A percentile compares a stretch with the other conserved stretches of the same genome.
Conservation (phyloP, 306 rosid species). For the Rubus parviflorus region DNA sequence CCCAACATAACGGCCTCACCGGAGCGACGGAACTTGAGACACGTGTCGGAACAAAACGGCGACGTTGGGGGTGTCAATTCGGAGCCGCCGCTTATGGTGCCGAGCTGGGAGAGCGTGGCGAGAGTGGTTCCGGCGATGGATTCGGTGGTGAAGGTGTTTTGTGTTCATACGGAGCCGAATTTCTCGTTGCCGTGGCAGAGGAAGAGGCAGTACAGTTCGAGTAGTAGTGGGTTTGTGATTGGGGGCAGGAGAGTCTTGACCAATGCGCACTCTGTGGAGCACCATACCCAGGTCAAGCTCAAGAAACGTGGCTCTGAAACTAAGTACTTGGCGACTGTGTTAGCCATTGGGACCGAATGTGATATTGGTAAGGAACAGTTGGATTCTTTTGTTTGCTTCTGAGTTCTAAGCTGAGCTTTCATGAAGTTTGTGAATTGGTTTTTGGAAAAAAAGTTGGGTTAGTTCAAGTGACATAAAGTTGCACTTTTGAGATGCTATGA, state of each 20-base stretch:
- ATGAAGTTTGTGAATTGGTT: too few species aligned
- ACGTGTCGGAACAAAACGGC: constrained; percentile 40
- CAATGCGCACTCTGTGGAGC: constrained; percentile 85
- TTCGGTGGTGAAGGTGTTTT: constrained; percentile 79
- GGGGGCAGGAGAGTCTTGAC: constrained; percentile 66
- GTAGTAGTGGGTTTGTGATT: constrained; percentile 77
- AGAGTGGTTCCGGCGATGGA: constrained; percentile 75
- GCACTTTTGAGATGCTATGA: too few species aligned
- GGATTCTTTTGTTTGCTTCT: too few species aligned
- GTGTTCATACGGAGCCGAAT: constrained; percentile 79
- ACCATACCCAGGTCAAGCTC: constrained; percentile 74
- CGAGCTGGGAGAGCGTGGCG: constrained; percentile 42
- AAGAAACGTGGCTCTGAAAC: constrained; percentile 88
- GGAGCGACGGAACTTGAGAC: constrained; percentile 44
- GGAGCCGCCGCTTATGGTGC: constrained; percentile 35
- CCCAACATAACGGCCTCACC: constrained; percentile 25
- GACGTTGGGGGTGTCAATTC: constrained; percentile 25
- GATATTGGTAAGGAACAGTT: constrained; percentile 43
- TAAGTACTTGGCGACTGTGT: constrained; percentile 78
- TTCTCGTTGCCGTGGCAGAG: constrained; percentile 86
- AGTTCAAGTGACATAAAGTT: too few species aligned
- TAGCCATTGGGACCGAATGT: constrained; percentile 85
- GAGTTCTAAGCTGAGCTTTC: too few species aligned
- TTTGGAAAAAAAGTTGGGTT: too few species aligned
- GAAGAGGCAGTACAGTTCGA: constrained; percentile 73